Evolutionary conservation across 257 asterid genomes (phyloP).

Genomic region (Buddleja alternifolia): DNA sequence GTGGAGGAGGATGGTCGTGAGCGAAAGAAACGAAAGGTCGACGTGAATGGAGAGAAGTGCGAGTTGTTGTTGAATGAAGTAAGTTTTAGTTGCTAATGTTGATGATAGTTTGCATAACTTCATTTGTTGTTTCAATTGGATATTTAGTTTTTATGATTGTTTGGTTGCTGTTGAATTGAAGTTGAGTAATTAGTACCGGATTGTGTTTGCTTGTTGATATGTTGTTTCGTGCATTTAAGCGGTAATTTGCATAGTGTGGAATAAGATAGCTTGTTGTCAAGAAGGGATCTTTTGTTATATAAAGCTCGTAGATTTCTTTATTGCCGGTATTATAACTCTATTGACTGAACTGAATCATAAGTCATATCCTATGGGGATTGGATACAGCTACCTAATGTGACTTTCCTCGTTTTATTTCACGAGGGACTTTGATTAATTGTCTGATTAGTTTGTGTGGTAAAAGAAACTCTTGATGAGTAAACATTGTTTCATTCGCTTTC

Average conservation of each 20-base stretch:
- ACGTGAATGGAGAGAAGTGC: slow-evolving; percentile 29
- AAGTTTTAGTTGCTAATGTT: slow-evolving; percentile 33
- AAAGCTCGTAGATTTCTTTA: background rate
- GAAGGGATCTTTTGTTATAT: slow-evolving; percentile 5
- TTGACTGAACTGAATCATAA: background rate
- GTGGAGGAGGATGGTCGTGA: slow-evolving; percentile 30
- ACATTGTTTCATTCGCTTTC: no score
- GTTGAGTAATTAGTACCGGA: background rate
- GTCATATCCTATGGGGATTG: background rate
- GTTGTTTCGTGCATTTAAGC: background rate
- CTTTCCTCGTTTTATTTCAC: background rate
- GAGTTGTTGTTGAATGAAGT: slow-evolving; percentile 43
- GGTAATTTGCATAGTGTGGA: slow-evolving; percentile 6
- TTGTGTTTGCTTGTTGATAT: slow-evolving; percentile 7
- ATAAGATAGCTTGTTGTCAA: slow-evolving; percentile 1
- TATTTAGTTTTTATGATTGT: background rate
- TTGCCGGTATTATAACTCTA: background rate
- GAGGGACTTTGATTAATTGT: background rate
- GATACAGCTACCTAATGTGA: background rate
- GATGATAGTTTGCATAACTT: slow-evolving; percentile 13
- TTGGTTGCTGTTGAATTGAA: slow-evolving; percentile 4
- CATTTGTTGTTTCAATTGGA: slow-evolving; percentile 14
- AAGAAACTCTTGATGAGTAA: background rate
- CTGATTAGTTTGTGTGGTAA: background rate
- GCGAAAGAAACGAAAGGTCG: slow-evolving; percentile 54